A percentile compares a stretch with the other conserved stretches of the same genome.
Conservation (phyloP, 148 eudicot genomes). For the Oxyria digyna region DNA sequence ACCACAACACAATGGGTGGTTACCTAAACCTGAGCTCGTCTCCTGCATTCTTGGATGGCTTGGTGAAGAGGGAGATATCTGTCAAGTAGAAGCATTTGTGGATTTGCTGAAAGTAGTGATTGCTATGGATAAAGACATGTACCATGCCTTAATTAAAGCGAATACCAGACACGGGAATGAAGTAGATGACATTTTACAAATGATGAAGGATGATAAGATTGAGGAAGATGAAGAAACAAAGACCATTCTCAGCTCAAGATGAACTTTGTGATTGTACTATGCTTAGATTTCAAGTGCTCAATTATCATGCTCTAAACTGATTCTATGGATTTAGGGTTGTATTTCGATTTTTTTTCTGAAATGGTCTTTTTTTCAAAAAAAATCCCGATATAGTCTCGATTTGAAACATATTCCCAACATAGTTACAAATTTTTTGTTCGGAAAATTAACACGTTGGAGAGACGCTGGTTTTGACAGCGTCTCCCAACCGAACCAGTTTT, state of each 20-base stretch:
- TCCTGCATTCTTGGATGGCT: constrained; percentile 34
- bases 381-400: no score
- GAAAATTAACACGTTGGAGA: no score
- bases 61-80: constrained; percentile 22
- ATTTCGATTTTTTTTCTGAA: no score
- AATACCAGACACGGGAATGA: constrained; percentile 13
- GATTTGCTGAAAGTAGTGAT: constrained; percentile 18
- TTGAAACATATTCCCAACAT: no score
- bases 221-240: constrained; percentile 19
- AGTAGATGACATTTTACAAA: constrained; percentile 19
- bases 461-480: no score
- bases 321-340: background rate
- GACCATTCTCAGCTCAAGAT: constrained; percentile 6
- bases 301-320: background rate
- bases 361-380: no score
- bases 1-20: constrained; percentile 30
- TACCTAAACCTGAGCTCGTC: constrained; percentile 23
- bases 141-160: constrained; percentile 18
- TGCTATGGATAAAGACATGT: constrained; percentile 15
- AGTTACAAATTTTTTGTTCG: no score
- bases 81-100: constrained; percentile 31
- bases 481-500: no score
- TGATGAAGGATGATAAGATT: constrained; percentile 21
- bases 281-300: background rate
- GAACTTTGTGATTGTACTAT: background rate